Base-by-base conservation (phyloP, 257 asterid species). In the Lantana camara region DNA sequence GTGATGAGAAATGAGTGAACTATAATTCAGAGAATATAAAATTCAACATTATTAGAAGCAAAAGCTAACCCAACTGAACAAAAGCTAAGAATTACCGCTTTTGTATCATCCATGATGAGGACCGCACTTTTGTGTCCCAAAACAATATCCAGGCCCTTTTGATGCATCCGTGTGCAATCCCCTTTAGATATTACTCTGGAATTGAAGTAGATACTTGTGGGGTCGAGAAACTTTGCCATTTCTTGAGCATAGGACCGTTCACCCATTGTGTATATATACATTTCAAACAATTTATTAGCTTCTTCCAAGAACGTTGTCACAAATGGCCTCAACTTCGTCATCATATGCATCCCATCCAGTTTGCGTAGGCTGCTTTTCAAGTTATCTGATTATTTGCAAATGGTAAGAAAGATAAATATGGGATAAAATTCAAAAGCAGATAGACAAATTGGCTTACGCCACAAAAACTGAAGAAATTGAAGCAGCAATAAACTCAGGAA, bases 221-320 rank as follows among this genome's bases (percentile, higher is more conserved):
- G 97, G 63, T 93, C 99, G n/a, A 93, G 96, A 59, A 90, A 73
- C 3, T n/a, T 68, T 57, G 95, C 97, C 99, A 93, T 90, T 77
- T 82, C 85, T 67, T 85, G 50, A 10, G 97, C 99, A 80, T 90
- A 93, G 11, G 88, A 84, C 35, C 97, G 95, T 66, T 90, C 96
- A 2, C 97, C 97, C 97, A 90, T 90, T 14, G 99, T 93, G 72
- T 93, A 93, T 70, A 93, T 90, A 68, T 80, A 90, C 97, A 93
- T 87, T 72, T 87, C 99, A 37, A 90, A 93, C 73, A 90, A 61
- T 13, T 76, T 73, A 60, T 83, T 81, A 21, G 96, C 95, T 81
- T 85, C 90, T 64, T 82, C 82, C 63, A 93, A 73, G 68, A 93
- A 93, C 17, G 81, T 77, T 50, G 78, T 88, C 56, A 93, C 95